A percentile compares a stretch with the other conserved stretches of the same genome.
Conservation (phyloP, 495 filamentous ascomycete species). For the Trichocladium antarcticum region DNA sequence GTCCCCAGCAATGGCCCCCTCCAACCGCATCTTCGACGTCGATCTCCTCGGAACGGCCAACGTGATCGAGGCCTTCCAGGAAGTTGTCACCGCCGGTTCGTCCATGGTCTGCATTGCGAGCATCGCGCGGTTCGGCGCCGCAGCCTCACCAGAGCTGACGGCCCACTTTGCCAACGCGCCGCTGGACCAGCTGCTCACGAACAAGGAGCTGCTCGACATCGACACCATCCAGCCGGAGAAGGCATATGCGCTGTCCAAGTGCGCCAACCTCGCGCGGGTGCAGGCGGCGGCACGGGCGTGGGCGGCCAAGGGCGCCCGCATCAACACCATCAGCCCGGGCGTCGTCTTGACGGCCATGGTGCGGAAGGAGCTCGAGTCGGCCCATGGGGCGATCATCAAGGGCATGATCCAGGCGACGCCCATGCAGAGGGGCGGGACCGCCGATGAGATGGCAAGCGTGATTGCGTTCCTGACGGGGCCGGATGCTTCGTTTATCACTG, state of each 20-base stretch:
- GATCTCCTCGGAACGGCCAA: constrained; percentile 19
- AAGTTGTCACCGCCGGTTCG: constrained; percentile 6
- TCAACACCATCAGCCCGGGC: constrained; percentile 47
- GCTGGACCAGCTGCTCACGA: constrained; percentile 7
- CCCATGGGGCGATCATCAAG: constrained; percentile 1
- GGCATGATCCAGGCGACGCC: constrained; percentile 9
- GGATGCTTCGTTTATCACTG: constrained; percentile 43
- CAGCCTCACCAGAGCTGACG: constrained; percentile 5
- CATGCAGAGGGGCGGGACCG: constrained; percentile 20
- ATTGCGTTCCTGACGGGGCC: constrained; percentile 41
- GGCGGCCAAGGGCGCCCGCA: constrained; percentile 33
- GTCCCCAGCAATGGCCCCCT: constrained; percentile 13
- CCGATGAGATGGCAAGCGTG: constrained; percentile 44
- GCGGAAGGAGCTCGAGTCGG: constrained; percentile 10
- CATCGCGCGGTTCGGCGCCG: constrained; percentile 12
- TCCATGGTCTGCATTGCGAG: constrained; percentile 16
- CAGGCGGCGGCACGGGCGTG: constrained; percentile 42
- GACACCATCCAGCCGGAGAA: constrained; percentile 30
- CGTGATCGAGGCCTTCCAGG: constrained; percentile 18
- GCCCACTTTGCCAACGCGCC: constrained; percentile 9
- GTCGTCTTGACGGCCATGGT: constrained; percentile 27
- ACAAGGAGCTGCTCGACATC: not conserved
- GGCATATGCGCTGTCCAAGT: constrained; percentile 43
- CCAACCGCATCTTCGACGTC: constrained; percentile 15
- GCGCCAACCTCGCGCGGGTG: constrained; percentile 40